Percentiles rank a stretch among this genome's conserved stretches.
Conservation (phyloP, 257 asterid genomes). For the Fraxinus anomala region DNA sequence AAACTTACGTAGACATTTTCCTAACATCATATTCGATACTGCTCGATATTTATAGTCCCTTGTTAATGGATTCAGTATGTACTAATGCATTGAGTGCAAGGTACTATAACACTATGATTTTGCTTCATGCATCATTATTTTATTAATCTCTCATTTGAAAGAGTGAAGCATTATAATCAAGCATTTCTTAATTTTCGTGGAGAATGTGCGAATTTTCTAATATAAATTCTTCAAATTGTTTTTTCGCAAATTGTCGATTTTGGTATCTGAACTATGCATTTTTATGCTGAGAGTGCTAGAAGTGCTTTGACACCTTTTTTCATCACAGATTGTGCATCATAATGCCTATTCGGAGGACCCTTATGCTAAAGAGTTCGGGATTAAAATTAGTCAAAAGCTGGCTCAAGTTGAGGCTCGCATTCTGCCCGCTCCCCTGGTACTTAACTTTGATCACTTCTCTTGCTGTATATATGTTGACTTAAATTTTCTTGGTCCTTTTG, state of each 20-base stretch:
- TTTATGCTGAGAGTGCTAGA: not conserved
- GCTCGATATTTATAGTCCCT: not conserved
- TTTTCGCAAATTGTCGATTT: not conserved
- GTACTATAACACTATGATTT: not conserved
- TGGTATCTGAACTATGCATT: not conserved
- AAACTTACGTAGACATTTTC: not conserved
- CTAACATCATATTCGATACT: not conserved
- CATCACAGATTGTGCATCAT: slow-evolving; percentile 71
- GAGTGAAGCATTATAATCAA: not conserved
- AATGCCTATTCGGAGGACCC: slow-evolving; percentile 81
- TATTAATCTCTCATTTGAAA: not conserved
- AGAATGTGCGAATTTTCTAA: not conserved
- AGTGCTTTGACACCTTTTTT: not conserved
- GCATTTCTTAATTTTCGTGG: not conserved
- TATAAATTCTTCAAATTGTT: not conserved
- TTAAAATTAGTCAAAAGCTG: slow-evolving; percentile 77
- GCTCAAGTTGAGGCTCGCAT: slow-evolving; percentile 99
- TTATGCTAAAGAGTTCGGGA: slow-evolving; percentile 90
- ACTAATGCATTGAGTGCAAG: not conserved
- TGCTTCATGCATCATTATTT: not conserved
- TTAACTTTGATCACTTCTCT: not conserved
- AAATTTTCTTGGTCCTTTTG: not conserved
- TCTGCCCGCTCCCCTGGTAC: slow-evolving; percentile 91
- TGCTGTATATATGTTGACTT: not conserved
- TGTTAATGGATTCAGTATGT: not conserved